Percentiles rank a stretch among this genome's conserved stretches.
Conservation (phyloP, 768 basidiomycete species). For the Lentinula guzmanii region DNA sequence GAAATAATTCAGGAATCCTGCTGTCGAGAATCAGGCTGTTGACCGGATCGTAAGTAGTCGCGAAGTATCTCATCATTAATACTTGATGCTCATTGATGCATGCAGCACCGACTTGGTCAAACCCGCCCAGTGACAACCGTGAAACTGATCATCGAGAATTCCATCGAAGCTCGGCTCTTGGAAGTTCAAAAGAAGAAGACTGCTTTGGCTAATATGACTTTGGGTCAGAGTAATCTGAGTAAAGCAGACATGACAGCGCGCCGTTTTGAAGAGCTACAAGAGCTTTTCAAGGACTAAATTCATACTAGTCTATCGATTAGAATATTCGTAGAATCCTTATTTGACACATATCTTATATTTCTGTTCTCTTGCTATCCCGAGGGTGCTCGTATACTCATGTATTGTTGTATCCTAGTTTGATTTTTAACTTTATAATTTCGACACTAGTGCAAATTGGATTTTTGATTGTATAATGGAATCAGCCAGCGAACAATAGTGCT, state of each 20-base stretch:
- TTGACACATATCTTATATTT: background rate
- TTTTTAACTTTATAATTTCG: background rate
- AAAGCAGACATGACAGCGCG: conserved; percentile 85
- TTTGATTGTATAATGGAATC: too few relatives aligned
- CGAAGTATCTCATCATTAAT: background rate
- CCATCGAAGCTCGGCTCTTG: conserved; percentile 88
- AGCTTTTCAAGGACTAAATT: conserved; percentile 51
- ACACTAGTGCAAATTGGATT: too few relatives aligned
- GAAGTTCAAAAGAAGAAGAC: conserved; percentile 96
- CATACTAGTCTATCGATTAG: background rate
- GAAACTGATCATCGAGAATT: conserved; percentile 90
- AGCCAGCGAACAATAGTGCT: too few relatives aligned
- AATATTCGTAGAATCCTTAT: background rate
- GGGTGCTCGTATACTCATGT: background rate
- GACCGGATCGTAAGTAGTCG: conserved; percentile 80
- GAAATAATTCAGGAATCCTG: conserved; percentile 71
- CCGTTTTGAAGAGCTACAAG: conserved; percentile 81
- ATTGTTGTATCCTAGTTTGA: background rate
- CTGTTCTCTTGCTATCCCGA: background rate
- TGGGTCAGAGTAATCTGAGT: conserved; percentile 71
- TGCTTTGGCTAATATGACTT: conserved; percentile 89
- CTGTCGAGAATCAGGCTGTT: conserved; percentile 96
- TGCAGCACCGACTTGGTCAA: conserved; percentile 92
- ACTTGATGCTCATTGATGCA: background rate
- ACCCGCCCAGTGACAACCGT: conserved; percentile 86